Evolutionary conservation across 2,329 filamentous ascomycete species (phyloP).

Genomic region (Fusarium decemcellulare): DNA sequence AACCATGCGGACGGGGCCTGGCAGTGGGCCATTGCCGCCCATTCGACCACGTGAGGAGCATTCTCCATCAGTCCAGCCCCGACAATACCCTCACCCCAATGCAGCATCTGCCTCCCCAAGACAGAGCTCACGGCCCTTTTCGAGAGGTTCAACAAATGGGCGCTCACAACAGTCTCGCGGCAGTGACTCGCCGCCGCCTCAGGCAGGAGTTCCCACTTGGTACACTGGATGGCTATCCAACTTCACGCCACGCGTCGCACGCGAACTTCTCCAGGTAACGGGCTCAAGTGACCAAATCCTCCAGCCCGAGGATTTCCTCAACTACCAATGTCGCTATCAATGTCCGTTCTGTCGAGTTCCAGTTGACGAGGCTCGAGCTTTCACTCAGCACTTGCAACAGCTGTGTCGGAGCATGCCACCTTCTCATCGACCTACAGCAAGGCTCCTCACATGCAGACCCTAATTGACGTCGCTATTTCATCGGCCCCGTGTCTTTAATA

Average conservation of each 20-base stretch:
- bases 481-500: too few relatives aligned
- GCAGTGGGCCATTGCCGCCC: conserved; percentile 9
- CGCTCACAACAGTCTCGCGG: conserved; percentile 8
- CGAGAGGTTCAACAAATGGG: not conserved
- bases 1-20: not conserved
- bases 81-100: not conserved
- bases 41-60: not conserved
- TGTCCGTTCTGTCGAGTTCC: conserved; percentile 22
- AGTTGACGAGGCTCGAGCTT: not conserved
- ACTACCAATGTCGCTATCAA: conserved; percentile 1
- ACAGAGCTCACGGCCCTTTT: not conserved
- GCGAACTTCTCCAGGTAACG: not conserved
- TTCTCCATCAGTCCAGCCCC: not conserved
- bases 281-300: not conserved
- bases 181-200: not conserved
- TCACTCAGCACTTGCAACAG: conserved; percentile 16
- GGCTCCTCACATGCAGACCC: too few relatives aligned
- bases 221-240: not conserved
- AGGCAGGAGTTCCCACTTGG: conserved; percentile 7
- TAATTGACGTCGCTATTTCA: too few relatives aligned
- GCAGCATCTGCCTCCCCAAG: not conserved
- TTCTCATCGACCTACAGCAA: too few relatives aligned
- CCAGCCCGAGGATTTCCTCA: conserved; percentile 15
- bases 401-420: not conserved
- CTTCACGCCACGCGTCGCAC: conserved; percentile 5